Conservation (phyloP, 1,284 basidiomycete genomes). For the Veloboletus limbatus region DNA sequence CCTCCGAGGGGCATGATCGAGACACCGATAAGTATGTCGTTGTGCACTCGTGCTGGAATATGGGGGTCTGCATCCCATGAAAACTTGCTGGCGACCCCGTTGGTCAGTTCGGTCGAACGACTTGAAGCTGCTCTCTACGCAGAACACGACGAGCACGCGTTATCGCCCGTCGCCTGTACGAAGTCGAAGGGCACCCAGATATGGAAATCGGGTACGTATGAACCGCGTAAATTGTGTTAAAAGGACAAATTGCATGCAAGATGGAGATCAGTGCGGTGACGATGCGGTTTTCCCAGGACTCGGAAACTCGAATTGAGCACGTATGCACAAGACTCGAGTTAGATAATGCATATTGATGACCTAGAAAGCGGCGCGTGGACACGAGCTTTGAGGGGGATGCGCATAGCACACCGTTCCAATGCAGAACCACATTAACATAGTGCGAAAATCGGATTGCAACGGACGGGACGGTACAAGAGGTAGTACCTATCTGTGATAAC, state of each 20-base stretch:
- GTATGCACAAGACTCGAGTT: no score
- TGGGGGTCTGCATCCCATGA: no score
- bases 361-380: neutral
- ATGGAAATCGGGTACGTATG: slow-evolving; percentile 7
- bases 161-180: neutral
- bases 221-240: slow-evolving; percentile 12
- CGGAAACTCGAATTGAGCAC: slow-evolving; percentile 15
- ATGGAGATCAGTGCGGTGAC: slow-evolving; percentile 6
- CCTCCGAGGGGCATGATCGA: slow-evolving; percentile 22
- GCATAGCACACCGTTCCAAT: no score
- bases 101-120: no score
- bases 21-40: no score
- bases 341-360: neutral
- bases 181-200: slow-evolving; percentile 7
- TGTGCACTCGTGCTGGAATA: no score
- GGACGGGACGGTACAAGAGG: neutral
- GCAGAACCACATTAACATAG: no score
- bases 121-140: no score
- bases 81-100: no score
- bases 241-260: slow-evolving; percentile 8
- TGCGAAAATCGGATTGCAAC: neutral
- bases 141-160: neutral
- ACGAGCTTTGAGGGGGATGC: no score
- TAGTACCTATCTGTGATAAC: neutral
- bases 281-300: slow-evolving; percentile 6